These are phyloP conservation scores for Phylloporus arenicola DNA, from an alignment of 768 basidiomycete species.

Conservation along the genomic window DNA sequence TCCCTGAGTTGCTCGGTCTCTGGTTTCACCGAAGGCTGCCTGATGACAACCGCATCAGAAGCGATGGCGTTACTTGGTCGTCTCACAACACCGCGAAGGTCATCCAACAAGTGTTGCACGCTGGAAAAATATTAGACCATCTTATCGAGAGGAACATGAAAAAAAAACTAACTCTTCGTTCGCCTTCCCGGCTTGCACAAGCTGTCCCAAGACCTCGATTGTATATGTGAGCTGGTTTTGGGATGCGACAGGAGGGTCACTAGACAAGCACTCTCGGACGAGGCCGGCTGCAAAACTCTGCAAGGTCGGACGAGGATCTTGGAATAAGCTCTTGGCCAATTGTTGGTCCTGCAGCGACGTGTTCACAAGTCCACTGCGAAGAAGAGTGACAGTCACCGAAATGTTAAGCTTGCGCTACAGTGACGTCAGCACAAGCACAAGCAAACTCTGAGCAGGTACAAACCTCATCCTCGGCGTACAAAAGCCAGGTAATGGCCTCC, in stretches of 20 bases:
- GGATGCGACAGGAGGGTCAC: conserved; percentile 73
- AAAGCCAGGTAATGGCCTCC: conserved; percentile 93
- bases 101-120: conserved; percentile 69
- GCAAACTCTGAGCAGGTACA: conserved; percentile 19
- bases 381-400: conserved; percentile 83
- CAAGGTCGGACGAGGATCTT: conserved; percentile 70
- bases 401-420: conserved; percentile 91
- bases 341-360: conserved; percentile 80
- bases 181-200: conserved; percentile 67
- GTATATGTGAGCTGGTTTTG: conserved; percentile 75
- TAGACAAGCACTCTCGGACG: conserved; percentile 80
- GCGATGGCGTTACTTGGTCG: conserved; percentile 36
- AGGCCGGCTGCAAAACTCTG: conserved; percentile 79
- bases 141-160: neutral
- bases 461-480: conserved; percentile 96
- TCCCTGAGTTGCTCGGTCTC: conserved; percentile 73
- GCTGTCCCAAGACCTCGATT: conserved; percentile 74
- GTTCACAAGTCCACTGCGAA: conserved; percentile 78
- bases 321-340: conserved; percentile 77
- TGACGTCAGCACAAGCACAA: conserved; percentile 4
- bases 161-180: conserved; percentile 73
- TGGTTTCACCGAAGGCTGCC: conserved; percentile 52
- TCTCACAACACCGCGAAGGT: conserved; percentile 66
- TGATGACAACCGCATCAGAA: conserved; percentile 34
- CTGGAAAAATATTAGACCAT: conserved; percentile 33